A percentile compares a stretch with the other conserved stretches of the same genome.
Evolutionary conservation across 2,329 filamentous ascomycete species (phyloP).

Genomic region (Hymenoscyphus occultus): DNA sequence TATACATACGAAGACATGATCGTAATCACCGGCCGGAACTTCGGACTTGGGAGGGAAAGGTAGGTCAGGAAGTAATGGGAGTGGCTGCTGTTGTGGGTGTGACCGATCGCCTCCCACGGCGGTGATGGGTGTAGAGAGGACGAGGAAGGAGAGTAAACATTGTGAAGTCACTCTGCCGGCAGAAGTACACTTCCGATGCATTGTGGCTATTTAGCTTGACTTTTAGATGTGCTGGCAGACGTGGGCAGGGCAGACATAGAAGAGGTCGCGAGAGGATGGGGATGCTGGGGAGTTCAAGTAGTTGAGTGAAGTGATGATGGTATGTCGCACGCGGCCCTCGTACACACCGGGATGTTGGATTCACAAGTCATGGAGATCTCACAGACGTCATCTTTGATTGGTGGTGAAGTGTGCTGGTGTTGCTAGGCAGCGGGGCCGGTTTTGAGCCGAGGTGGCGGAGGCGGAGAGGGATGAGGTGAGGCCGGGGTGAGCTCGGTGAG

Average conservation of each 20-base stretch:
- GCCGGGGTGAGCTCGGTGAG: neutral
- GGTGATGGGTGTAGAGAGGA: slow-evolving; percentile 50
- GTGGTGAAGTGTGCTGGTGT: neutral
- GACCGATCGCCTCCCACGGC: slow-evolving; percentile 35
- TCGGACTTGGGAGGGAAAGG: slow-evolving; percentile 44
- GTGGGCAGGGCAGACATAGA: slow-evolving; percentile 10
- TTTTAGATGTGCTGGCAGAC: neutral
- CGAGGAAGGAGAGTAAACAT: slow-evolving; percentile 29
- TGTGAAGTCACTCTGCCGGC: slow-evolving; percentile 61
- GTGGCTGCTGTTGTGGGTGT: slow-evolving; percentile 36
- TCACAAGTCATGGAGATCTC: slow-evolving; percentile 7
- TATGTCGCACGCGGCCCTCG: slow-evolving; percentile 4
- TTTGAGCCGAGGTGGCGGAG: neutral
- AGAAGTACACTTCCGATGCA: slow-evolving; percentile 47
- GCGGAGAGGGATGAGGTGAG: neutral
- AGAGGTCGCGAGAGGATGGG: neutral
- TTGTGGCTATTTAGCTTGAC: slow-evolving; percentile 1
- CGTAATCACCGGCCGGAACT: slow-evolving; percentile 40
- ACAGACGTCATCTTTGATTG: neutral
- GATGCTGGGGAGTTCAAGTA: slow-evolving; percentile 4
- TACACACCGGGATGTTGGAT: neutral
- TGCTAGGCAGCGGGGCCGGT: neutral
- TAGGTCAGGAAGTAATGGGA: slow-evolving; percentile 29
- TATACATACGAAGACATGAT: slow-evolving; percentile 53
- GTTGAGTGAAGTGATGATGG: neutral